Base-by-base conservation (phyloP, 2,329 filamentous ascomycete species). In the Fusarium torulosum region DNA sequence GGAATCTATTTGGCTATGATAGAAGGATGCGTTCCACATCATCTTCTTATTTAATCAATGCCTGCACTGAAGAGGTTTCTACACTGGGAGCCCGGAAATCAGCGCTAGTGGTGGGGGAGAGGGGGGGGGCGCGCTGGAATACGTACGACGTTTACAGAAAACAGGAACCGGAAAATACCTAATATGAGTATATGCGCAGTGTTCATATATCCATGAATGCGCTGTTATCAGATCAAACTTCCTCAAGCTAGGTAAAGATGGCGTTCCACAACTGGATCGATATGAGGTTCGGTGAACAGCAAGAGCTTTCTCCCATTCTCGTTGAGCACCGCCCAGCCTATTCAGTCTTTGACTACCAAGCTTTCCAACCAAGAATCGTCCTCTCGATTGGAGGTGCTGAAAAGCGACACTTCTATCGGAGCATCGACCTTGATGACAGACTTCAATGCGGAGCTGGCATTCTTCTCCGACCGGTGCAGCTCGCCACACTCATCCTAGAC, bases 391-490 rank as follows among this genome's bases (percentile, higher is more conserved):
- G 49, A 35, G 27, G 49, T 13, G 29, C 15, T 11, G 38, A 53
- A n/a, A 53, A 53, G 7, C 20, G 49, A 25, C 38, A 23, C 13
- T 53, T 53, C n/a, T 53, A 53, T 25, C 49, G 49, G 17, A 31
- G 15, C 10, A 42, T 53, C 15, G 21, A n/a, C 17, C 49, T 43
- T 10, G 31, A 46, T 31, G 29, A 33, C 8, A 19, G n/a, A 11
- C 27, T 29, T 19, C 14, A 46, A 27, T 27, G 25, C 13, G 29
- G 44, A 15, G 21, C 11, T 4, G 41, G 49, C 17, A 23, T 53
- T 53, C 27, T 53, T 19, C 29, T 53, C 13, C 20, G 49, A 15
- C 49, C 49, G n/a, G 27, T 53, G 8, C 27, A 53, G 17, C 21
- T 53, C 6, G 49, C 49, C 23, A 53, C 49, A 25, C 40, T 53